Percentiles rank a stretch among this genome's conserved stretches.
phyloP scores from a whole-genome alignment of 306 rosid genomes.

The Alnus glutinosa region DNA sequence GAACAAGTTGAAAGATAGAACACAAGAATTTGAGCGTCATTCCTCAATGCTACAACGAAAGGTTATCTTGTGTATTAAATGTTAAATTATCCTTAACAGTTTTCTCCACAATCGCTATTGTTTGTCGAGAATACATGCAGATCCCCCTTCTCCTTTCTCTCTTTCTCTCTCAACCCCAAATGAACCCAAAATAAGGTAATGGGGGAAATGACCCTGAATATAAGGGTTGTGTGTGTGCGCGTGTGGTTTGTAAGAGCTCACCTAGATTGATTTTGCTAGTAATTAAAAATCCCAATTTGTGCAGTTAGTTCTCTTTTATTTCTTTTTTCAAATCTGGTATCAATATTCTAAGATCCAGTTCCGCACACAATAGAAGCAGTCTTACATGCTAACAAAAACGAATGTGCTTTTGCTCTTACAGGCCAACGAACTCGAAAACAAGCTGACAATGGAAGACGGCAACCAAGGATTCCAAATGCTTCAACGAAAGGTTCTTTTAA shows the following conservation, averaged over 20 bases:
- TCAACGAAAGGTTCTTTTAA: conserved; percentile 6
- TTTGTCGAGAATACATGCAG: not conserved
- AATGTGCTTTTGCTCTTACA: not conserved
- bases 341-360: conserved; percentile 1
- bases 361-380: not conserved
- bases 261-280: not conserved
- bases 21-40: conserved; percentile 57
- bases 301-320: not conserved
- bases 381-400: not conserved
- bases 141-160: not conserved
- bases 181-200: not conserved
- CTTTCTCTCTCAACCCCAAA: not conserved
- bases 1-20: conserved; percentile 26
- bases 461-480: conserved; percentile 11
- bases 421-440: conserved; percentile 19
- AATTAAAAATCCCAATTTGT: not conserved
- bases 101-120: not conserved
- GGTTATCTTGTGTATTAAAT: conserved; percentile 37
- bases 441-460: conserved; percentile 15
- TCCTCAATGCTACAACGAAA: conserved; percentile 57
- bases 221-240: too few relatives aligned
- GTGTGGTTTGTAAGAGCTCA: not conserved
- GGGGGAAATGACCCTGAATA: not conserved
- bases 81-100: not conserved
- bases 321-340: not conserved